Evolutionary conservation across 257 asterid species (phyloP).

Genomic region (Capsicum pubescens): DNA sequence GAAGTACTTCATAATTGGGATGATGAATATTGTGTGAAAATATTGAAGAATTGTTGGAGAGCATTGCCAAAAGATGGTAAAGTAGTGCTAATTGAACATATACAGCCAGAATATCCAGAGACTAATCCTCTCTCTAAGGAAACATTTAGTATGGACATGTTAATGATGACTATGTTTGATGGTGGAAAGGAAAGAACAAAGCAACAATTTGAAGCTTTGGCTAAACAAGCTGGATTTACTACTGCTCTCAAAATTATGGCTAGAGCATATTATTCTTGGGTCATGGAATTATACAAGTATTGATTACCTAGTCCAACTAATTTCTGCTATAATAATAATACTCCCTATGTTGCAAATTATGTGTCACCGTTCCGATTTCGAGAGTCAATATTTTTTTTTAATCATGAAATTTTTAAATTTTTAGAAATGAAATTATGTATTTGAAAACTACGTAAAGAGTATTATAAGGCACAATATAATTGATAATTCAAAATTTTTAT

Average conservation of each 20-base stretch:
- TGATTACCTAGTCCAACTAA: background rate
- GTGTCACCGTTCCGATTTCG: no score
- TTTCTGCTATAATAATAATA: background rate
- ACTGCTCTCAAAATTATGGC: background rate
- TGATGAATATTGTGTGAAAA: constrained; percentile 35
- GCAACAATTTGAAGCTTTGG: constrained; percentile 33
- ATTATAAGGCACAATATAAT: no score
- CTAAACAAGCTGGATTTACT: constrained; percentile 35
- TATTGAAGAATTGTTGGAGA: constrained; percentile 35
- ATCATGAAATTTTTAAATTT: no score
- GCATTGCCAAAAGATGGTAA: constrained; percentile 38
- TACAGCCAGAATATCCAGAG: constrained; percentile 34
- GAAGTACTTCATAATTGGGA: constrained; percentile 43
- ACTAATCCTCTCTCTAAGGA: constrained; percentile 21
- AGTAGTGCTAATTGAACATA: constrained; percentile 30
- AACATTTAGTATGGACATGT: constrained; percentile 24
- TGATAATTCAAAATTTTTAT: no score
- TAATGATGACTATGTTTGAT: constrained; percentile 33
- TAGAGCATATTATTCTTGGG: constrained; percentile 24
- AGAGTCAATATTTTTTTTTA: no score
- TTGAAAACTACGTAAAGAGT: no score
- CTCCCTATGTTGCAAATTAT: no score
- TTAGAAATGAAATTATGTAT: no score
- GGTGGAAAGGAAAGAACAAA: constrained; percentile 43
- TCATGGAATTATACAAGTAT: background rate